A percentile compares a stretch with the other conserved stretches of the same genome.
These are phyloP conservation scores for Guyanaporus albipodus DNA, from an alignment of 768 basidiomycete species.

Conservation along the genomic window DNA sequence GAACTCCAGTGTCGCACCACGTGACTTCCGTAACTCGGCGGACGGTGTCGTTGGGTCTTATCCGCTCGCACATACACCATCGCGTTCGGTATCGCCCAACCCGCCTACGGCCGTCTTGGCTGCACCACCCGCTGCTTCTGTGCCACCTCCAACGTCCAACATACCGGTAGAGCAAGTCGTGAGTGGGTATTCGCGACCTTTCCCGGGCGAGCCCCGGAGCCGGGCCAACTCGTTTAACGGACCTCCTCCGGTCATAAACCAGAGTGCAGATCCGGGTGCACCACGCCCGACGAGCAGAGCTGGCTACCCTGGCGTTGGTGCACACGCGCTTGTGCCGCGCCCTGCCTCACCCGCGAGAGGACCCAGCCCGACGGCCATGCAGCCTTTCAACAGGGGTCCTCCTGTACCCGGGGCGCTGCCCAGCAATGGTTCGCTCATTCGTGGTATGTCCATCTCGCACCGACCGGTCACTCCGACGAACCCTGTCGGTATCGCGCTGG, in stretches of 20 bases:
- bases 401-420: not conserved
- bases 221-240: conserved; percentile 47
- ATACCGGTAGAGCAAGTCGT: conserved; percentile 73
- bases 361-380: conserved; percentile 17
- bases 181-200: conserved; percentile 72
- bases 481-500: conserved; percentile 77
- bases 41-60: conserved; percentile 76
- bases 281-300: conserved; percentile 53
- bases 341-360: conserved; percentile 52
- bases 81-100: conserved; percentile 74
- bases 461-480: conserved; percentile 70
- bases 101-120: conserved; percentile 72
- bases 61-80: conserved; percentile 47
- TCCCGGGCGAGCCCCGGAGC: conserved; percentile 79
- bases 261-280: conserved; percentile 34
- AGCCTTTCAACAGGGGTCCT: conserved; percentile 13
- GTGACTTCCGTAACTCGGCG: conserved; percentile 73
- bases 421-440: conserved; percentile 1
- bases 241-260: conserved; percentile 27
- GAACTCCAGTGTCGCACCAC: conserved; percentile 13
- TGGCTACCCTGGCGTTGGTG: conserved; percentile 82
- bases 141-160: conserved; percentile 37
- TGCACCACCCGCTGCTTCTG: conserved; percentile 48
- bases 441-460: conserved; percentile 28
- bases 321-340: conserved; percentile 61